Conservation (phyloP, 148 eudicot species). For the Persicaria maculosa region DNA sequence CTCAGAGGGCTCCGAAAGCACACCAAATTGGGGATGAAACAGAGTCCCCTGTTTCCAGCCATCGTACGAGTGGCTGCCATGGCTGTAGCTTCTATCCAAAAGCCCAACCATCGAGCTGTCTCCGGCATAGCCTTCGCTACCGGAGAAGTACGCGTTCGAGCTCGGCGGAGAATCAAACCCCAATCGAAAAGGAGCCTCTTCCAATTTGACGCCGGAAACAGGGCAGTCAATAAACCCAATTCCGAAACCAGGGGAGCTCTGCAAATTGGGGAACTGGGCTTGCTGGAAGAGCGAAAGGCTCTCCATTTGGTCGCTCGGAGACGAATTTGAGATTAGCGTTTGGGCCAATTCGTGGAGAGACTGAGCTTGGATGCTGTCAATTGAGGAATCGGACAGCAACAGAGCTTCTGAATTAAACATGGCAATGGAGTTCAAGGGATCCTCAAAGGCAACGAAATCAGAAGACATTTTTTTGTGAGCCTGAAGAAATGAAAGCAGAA, state of each 20-base stretch:
- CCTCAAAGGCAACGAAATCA: slow-evolving; percentile 57
- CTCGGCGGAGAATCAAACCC: slow-evolving; percentile 24
- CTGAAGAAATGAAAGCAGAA: background rate
- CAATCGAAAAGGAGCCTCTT: slow-evolving; percentile 32
- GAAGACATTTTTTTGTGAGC: slow-evolving; percentile 43
- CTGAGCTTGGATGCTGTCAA: slow-evolving; percentile 32
- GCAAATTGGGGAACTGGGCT: slow-evolving; percentile 29
- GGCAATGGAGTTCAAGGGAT: slow-evolving; percentile 9
- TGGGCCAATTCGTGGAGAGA: slow-evolving; percentile 43
- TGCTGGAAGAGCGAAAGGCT: slow-evolving; percentile 39
- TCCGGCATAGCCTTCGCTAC: slow-evolving; percentile 20
- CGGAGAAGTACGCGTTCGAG: slow-evolving; percentile 16
- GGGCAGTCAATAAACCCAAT: slow-evolving; percentile 28
- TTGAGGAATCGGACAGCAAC: slow-evolving; percentile 40
- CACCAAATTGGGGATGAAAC: slow-evolving; percentile 44
- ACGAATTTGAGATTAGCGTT: slow-evolving; percentile 41
- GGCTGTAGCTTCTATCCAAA: slow-evolving; percentile 55
- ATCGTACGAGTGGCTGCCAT: slow-evolving; percentile 51
- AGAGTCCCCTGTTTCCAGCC: slow-evolving; percentile 22
- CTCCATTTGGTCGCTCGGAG: slow-evolving; percentile 51
- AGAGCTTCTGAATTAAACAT: slow-evolving; percentile 17
- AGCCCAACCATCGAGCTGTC: slow-evolving; percentile 31
- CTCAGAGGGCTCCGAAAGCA: slow-evolving; percentile 28
- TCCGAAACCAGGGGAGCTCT: slow-evolving; percentile 18
- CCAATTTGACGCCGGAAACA: slow-evolving; percentile 51